Evolutionary conservation across 139 green algal species (phyloP), one percentile per base, ranked within the genome.

Genomic region (Desmodesmus armatus): DNA sequence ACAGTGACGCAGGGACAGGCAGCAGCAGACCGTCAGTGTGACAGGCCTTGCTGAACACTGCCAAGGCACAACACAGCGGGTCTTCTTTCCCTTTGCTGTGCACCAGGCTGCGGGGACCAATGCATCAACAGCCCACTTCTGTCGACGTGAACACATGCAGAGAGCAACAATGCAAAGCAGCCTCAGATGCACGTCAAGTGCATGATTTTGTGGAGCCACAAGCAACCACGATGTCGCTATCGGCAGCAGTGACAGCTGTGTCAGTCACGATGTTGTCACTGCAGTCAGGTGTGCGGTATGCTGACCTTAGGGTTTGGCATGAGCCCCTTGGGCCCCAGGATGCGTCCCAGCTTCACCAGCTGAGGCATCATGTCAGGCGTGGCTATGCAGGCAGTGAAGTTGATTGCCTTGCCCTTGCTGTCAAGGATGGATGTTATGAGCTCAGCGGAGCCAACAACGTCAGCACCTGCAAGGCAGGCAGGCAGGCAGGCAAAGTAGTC

Each of bases 271-370:
- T n/a, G 55, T n/a, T 19, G 55, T 65, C 17, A 31, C 15, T 65
- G 21, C 55, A 65, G 17, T 27, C 55, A 31, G 55, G 55, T 65
- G 55, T n/a, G 9, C 21, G 55, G 55, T n/a, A 35, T 3, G 4
- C 85, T 39, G 70, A 95, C 88, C 93, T 99, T 99, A 76, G 97
- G 96, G 89, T 99, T 99, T 83, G 97, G 97, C 97, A 99, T 99
- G 71, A 99, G 92, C 13, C 97, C 97, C 63, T 93, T 92, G 44
- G 97, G 97, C 39, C 97, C 97, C 65, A 99, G 89, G 35, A 98
- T 87, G 66, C 90, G 93, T 40, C 91, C 90, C 41, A 97, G 89
- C 66, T 93, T 89, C 5, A 92, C 89, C 65, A 97, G 70, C 25
- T 83, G 77, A 47, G 78, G 87, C 95, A 98, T 98, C 90, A 99